Conservation (phyloP, 2,329 filamentous ascomycete genomes). For the Aureobasidium musti region DNA sequence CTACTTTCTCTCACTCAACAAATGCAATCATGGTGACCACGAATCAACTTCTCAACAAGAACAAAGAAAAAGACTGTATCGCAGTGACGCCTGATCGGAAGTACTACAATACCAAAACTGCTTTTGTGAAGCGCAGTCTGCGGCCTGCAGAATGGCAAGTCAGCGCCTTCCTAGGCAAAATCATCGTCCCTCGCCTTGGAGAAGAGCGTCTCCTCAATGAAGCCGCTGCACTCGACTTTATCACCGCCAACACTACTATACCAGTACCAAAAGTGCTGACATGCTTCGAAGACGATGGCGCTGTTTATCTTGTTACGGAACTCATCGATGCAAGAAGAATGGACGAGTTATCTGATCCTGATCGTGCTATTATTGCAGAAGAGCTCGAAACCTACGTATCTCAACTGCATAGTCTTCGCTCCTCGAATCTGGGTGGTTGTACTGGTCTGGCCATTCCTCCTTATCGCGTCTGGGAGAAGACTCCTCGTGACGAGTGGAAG, state of each 20-base stretch:
- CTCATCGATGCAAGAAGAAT: neutral
- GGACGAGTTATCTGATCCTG: neutral
- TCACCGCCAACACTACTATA: no score
- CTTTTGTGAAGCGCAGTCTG: no score
- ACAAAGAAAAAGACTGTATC: no score
- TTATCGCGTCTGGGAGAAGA: neutral
- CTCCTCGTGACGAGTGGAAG: neutral
- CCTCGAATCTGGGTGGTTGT: neutral
- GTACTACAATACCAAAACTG: no score
- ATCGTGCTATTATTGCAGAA: neutral
- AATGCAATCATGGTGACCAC: neutral
- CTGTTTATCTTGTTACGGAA: neutral
- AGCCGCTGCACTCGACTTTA: no score
- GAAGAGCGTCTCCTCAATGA: no score
- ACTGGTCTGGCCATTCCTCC: neutral
- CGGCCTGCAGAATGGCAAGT: no score
- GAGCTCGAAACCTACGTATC: neutral
- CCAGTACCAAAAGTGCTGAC: no score
- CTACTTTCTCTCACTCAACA: neutral
- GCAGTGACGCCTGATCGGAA: no score
- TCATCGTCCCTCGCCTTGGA: no score
- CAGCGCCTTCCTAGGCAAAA: no score
- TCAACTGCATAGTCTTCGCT: neutral
- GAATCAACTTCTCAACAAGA: neutral
- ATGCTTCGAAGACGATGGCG: no score